Conservation (phyloP, 768 basidiomycete genomes). For the Suillus subalutaceus region DNA sequence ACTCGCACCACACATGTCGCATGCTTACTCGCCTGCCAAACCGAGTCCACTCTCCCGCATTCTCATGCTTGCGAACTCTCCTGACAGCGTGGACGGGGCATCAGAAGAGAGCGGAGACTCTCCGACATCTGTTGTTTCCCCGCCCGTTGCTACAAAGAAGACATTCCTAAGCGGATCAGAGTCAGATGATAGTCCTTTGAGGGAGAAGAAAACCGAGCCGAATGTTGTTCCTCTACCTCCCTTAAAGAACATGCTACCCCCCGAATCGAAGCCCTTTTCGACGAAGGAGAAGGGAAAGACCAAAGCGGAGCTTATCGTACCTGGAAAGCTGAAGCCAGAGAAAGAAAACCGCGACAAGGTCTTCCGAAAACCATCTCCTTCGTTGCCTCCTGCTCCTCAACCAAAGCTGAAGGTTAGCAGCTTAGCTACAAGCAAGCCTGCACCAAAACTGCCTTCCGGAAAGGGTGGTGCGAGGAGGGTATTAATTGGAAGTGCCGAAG, state of each 20-base stretch:
- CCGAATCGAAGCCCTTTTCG: conserved; percentile 28
- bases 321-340: conserved; percentile 34
- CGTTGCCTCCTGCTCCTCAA: conserved; percentile 22
- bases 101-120: conserved; percentile 25
- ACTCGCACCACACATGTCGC: conserved; percentile 66
- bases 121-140: conserved; percentile 22
- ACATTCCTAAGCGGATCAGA: conserved; percentile 47
- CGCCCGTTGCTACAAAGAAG: conserved; percentile 19
- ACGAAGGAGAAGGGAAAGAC: conserved; percentile 46
- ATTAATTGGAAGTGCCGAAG: conserved; percentile 66
- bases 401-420: conserved; percentile 11
- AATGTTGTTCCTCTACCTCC: conserved; percentile 30
- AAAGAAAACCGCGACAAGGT: conserved; percentile 43
- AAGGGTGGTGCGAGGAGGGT: conserved; percentile 65
- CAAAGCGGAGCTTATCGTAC: conserved; percentile 25
- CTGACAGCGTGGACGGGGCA: conserved; percentile 39
- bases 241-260: conserved; percentile 27
- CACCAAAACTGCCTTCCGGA: conserved; percentile 36
- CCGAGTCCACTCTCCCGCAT: conserved; percentile 84
- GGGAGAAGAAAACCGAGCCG: conserved; percentile 49
- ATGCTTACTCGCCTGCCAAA: conserved; percentile 80
- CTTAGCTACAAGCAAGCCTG: conserved; percentile 15
- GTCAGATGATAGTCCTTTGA: conserved; percentile 51
- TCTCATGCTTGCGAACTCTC: conserved; percentile 69
- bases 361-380: conserved; percentile 27